Percentiles rank a stretch among this genome's conserved stretches.
These are phyloP conservation scores for Albifimbria verrucaria DNA, from an alignment of 2,329 filamentous ascomycete genomes.

Conservation along the genomic window DNA sequence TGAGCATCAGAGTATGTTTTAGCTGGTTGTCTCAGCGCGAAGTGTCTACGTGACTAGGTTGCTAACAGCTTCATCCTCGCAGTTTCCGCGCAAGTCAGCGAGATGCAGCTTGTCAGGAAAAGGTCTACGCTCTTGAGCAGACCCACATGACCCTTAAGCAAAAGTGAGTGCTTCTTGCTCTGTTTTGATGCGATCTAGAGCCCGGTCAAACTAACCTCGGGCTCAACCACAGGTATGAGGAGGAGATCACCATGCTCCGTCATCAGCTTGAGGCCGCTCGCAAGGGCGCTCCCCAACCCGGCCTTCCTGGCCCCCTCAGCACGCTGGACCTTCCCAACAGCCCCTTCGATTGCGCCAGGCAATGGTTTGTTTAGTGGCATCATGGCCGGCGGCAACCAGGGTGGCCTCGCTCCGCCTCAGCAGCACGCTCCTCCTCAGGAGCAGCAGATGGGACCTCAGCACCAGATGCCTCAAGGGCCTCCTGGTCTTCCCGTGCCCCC, in stretches of 20 bases:
- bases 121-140: constrained; percentile 91
- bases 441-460: constrained; percentile 50
- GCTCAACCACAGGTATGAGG: constrained; percentile 72
- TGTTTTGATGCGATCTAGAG: background rate
- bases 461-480: constrained; percentile 70
- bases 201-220: constrained; percentile 4
- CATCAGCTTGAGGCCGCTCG: constrained; percentile 81
- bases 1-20: constrained; percentile 92
- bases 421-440: constrained; percentile 68
- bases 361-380: constrained; percentile 93
- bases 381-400: constrained; percentile 85
- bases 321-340: constrained; percentile 76
- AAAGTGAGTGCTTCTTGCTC: constrained; percentile 62
- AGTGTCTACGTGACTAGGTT: constrained; percentile 2
- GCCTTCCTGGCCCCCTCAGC: constrained; percentile 67
- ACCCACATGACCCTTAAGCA: constrained; percentile 83
- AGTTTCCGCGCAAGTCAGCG: constrained; percentile 89
- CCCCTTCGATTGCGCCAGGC: constrained; percentile 88
- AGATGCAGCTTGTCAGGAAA: constrained; percentile 94
- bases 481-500: constrained; percentile 59
- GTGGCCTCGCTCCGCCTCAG: constrained; percentile 76
- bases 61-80: constrained; percentile 18
- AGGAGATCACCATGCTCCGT: constrained; percentile 80
- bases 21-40: too few relatives aligned
- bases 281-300: constrained; percentile 53